A percentile compares a stretch with the other conserved stretches of the same genome.
phyloP scores from a whole-genome alignment of 2,329 filamentous ascomycete genomes.

The Phyllosticta capitalensis region DNA sequence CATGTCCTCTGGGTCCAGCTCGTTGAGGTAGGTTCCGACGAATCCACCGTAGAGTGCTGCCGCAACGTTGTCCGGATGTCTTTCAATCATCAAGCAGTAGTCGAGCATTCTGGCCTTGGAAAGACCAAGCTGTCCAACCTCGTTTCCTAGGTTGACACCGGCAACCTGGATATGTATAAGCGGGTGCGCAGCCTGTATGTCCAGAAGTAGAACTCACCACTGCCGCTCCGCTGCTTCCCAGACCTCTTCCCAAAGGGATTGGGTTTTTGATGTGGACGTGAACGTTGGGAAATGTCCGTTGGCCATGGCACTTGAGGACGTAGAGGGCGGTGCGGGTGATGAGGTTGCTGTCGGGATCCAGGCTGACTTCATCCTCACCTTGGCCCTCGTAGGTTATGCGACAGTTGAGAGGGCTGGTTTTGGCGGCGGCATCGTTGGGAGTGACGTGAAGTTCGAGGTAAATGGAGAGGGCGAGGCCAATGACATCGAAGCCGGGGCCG shows the following conservation, averaged over 20 bases:
- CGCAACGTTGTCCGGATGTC: constrained; percentile 54
- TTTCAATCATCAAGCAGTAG: constrained; percentile 89
- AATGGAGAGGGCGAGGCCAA: constrained; percentile 86
- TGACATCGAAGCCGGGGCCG: constrained; percentile 92
- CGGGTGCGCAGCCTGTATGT: constrained; percentile 1
- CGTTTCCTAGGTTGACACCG: constrained; percentile 85
- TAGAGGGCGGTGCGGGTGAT: constrained; percentile 92
- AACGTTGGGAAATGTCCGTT: constrained; percentile 78
- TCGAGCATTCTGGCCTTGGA: constrained; percentile 79
- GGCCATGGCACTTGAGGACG: constrained; percentile 83
- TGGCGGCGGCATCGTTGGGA: constrained; percentile 46
- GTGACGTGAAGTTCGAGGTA: constrained; percentile 85
- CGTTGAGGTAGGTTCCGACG: constrained; percentile 92
- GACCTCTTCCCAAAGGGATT: constrained; percentile 81
- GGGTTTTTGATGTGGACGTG: constrained; percentile 93
- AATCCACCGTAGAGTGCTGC: constrained; percentile 94
- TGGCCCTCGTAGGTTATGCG: constrained; percentile 82
- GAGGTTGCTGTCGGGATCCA: constrained; percentile 80
- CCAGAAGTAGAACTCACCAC: constrained; percentile 43
- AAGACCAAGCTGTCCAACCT: constrained; percentile 71
- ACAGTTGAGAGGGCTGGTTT: constrained; percentile 65
- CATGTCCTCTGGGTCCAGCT: constrained; percentile 78
- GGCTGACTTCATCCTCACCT: constrained; percentile 66
- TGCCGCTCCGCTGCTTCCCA: constrained; percentile 92
- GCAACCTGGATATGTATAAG: constrained; percentile 43